Evolutionary conservation across 805 yeast species (phyloP).

Genomic region (Lipomyces orientalis): DNA sequence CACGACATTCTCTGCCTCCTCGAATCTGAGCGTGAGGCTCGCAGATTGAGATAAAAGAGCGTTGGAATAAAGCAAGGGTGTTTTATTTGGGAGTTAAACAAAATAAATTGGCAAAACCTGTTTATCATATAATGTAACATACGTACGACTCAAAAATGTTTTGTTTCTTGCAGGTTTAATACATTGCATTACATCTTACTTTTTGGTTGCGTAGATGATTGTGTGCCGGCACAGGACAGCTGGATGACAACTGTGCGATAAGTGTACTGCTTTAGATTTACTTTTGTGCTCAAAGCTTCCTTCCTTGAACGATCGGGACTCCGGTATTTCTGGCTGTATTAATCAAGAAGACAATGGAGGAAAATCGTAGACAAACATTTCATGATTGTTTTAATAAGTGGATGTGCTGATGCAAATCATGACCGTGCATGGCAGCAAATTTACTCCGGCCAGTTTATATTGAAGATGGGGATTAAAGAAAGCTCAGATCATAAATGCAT

Average conservation of each 20-base stretch:
- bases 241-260: no score
- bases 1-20: conserved; percentile 97
- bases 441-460: neutral
- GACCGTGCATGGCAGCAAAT: neutral
- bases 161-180: neutral
- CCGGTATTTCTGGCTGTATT: neutral
- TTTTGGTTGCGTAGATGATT: no score
- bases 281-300: no score
- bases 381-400: neutral
- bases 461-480: neutral
- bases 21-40: conserved; percentile 99
- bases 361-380: no score
- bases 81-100: neutral
- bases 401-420: neutral
- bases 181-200: neutral
- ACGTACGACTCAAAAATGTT: neutral
- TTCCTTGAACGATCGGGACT: no score
- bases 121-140: neutral
- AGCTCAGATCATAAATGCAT: neutral
- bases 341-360: neutral
- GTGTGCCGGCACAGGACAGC: neutral
- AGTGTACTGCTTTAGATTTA: no score
- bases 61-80: neutral
- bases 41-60: conserved; percentile 51
- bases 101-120: neutral